Evolutionary conservation across 306 rosid species (phyloP), one percentile per base, ranked within the genome.

Genomic region (Prinsepia uniflora): DNA sequence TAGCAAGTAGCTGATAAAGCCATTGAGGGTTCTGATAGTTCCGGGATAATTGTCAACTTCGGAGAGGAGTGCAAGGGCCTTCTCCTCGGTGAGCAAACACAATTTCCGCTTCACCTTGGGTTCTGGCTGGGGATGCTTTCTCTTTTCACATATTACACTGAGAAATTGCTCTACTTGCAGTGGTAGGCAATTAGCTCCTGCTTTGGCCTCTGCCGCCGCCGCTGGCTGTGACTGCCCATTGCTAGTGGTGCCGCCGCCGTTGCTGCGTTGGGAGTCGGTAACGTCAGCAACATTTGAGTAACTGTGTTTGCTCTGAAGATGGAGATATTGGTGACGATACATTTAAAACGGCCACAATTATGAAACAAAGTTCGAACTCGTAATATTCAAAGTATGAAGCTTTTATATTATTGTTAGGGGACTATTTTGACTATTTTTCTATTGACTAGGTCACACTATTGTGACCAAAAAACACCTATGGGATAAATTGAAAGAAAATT

Each of bases 121-220:
- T 10, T 48, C 65, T 0, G 75, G 79, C 3, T 67, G 81, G 0
- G 44, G 44, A 63, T 65, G 82, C 0, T 65, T 22, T 62, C 67
- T 79, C 4, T 46, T 36, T 5, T 0, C 4, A 48, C 87, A 83
- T 1, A 86, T 63, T 0, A 12, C 2, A 4, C 39, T 1, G 19
- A 84, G 60, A n/a, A 79, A 7, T 0, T 52, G 64, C 74, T 79
- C 78, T 3, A 81, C 82, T 4, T 57, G 30, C 3, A 39, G 65
- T 0, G 84, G 84, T 14, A 84, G 78, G 58, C 0, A 67, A 66
- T 34, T 53, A 11, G 49, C 44, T 10, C 24, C 22, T 13, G 48
- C 20, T 8, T 48, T 2, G 48, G 67, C 9, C 4, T 17, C 13
- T n/a, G n/a, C 57, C 57, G 57, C 8, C 15, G 50, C 50, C 13